Percentiles rank a stretch among this genome's conserved stretches.
Conservation (phyloP, 1,139 yeast genomes). For the Hemisphaericaspora lyxosophila region DNA sequence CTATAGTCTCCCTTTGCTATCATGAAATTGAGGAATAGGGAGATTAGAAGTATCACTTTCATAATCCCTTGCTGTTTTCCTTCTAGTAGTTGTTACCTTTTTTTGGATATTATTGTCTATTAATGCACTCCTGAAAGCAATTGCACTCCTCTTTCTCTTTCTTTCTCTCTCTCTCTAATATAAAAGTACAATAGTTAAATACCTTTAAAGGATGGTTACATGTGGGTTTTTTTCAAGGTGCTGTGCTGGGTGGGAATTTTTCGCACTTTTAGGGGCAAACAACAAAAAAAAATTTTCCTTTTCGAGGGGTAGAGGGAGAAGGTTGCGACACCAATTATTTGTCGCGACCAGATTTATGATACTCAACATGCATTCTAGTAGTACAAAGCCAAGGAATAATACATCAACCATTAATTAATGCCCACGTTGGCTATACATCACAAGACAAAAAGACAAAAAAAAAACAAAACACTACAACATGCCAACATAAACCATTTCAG, state of each 20-base stretch:
- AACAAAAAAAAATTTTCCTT: too few species aligned
- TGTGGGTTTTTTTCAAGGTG: background rate
- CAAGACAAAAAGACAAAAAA: background rate
- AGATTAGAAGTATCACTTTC: background rate
- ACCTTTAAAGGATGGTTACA: too few species aligned
- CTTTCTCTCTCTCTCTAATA: background rate
- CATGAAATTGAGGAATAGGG: conserved; percentile 1
- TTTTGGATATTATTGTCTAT: background rate
- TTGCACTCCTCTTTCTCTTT: background rate
- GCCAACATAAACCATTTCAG: too few species aligned
- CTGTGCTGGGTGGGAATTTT: too few species aligned
- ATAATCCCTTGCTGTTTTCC: background rate
- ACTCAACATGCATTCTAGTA: background rate
- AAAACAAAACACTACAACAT: background rate
- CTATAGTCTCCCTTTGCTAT: conserved; percentile 15
- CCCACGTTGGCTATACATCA: background rate
- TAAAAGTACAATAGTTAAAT: too few species aligned
- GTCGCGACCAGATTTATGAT: background rate
- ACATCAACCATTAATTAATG: background rate
- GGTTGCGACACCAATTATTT: background rate
- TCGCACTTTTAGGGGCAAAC: background rate
- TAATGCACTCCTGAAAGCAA: background rate
- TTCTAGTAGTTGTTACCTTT: background rate
- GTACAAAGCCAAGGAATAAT: background rate
- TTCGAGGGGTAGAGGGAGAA: background rate